Percentiles rank a stretch among this genome's conserved stretches.
phyloP scores from a whole-genome alignment of 176 grass and related monocot species.

The Paspalum vaginatum region DNA sequence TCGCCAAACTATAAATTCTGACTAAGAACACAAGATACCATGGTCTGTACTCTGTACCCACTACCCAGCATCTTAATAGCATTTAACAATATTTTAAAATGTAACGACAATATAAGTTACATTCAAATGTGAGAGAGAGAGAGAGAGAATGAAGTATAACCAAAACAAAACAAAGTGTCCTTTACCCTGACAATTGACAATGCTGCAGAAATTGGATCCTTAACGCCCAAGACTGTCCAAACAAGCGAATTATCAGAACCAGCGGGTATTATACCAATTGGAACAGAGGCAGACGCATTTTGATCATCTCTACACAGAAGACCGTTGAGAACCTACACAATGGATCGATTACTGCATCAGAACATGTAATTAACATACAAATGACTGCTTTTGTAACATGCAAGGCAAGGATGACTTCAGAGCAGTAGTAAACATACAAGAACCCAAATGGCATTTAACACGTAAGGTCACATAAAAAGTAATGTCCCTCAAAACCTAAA shows the following conservation, averaged over 20 bases:
- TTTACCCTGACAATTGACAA: conserved; percentile 91
- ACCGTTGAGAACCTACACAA: conserved; percentile 89
- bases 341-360: conserved; percentile 40
- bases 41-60: too few relatives aligned
- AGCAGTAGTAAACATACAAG: conserved; percentile 36
- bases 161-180: conserved; percentile 12
- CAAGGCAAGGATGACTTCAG: conserved; percentile 17
- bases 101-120: conserved; percentile 13
- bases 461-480: too few relatives aligned
- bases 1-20: conserved; percentile 9
- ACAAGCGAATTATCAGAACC: conserved; percentile 99
- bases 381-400: conserved; percentile 12
- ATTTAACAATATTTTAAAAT: conserved; percentile 24
- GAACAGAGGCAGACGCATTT: conserved; percentile 81
- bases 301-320: conserved; percentile 92
- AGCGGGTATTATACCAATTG: conserved; percentile 98
- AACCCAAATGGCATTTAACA: background rate
- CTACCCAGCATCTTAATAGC: conserved; percentile 34
- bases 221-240: conserved; percentile 96
- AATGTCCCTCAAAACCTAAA: conserved; percentile 25
- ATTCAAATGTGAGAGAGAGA: conserved; percentile 26
- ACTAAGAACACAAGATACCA: conserved; percentile 14
- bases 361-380: conserved; percentile 33
- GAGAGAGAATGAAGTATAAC: conserved; percentile 32
- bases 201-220: conserved; percentile 97